These are phyloP conservation scores for Atkinsonella hypoxylon DNA, from an alignment of 2,329 filamentous ascomycete species.

Conservation along the genomic window DNA sequence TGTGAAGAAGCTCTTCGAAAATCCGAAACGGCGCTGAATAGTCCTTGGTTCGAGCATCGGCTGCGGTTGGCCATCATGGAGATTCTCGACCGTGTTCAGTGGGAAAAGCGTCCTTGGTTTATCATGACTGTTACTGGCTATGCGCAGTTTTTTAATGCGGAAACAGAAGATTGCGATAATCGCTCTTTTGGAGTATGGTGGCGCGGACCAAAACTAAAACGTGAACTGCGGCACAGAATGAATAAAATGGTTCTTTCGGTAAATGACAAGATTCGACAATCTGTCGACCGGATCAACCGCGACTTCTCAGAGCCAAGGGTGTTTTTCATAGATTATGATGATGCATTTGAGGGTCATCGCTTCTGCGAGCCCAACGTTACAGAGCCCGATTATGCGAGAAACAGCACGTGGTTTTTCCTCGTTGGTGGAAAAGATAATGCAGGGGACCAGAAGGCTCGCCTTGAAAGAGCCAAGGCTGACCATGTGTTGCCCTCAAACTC, in stretches of 20 bases:
- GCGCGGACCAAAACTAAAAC: conserved; percentile 28
- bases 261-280: conserved; percentile 26
- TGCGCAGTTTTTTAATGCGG: conserved; percentile 34
- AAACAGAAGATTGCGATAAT: conserved; percentile 30
- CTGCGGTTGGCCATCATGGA: conserved; percentile 28
- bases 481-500: conserved; percentile 18
- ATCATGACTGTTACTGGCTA: conserved; percentile 34
- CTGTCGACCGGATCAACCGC: conserved; percentile 24
- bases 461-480: background rate
- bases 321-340: conserved; percentile 33
- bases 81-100: conserved; percentile 29
- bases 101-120: conserved; percentile 32
- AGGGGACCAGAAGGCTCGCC: background rate
- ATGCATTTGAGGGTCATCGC: conserved; percentile 31
- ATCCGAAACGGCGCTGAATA: conserved; percentile 21
- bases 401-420: conserved; percentile 36
- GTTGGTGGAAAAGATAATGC: conserved; percentile 31
- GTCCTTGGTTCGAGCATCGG: conserved; percentile 26
- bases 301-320: conserved; percentile 25
- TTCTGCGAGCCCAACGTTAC: conserved; percentile 27
- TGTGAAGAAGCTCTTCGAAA: conserved; percentile 28
- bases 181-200: conserved; percentile 35
- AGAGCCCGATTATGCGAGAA: conserved; percentile 31
- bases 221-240: conserved; percentile 26
- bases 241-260: conserved; percentile 31